phyloP scores from a whole-genome alignment of 73 alveolate species.

The Tetrahymena elliotti region DNA sequence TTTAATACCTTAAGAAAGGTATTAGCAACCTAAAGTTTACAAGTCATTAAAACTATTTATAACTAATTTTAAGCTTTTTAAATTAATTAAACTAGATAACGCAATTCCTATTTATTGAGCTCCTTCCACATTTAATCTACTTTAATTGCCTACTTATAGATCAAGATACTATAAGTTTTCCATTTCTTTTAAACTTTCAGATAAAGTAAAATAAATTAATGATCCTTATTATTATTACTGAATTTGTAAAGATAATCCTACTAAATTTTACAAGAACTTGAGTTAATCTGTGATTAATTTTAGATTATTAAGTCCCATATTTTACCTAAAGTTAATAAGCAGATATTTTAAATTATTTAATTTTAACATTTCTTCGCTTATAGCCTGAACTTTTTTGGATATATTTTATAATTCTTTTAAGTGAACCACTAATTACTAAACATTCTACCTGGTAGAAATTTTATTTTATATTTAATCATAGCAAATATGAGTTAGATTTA shows the following conservation, averaged over 20 bases:
- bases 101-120: background rate
- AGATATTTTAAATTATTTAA: background rate
- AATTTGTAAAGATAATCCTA: background rate
- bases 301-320: background rate
- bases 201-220: background rate
- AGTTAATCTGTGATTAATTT: background rate
- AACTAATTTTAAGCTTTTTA: background rate
- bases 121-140: background rate
- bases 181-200: background rate
- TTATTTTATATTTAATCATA: background rate
- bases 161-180: background rate
- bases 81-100: background rate
- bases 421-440: background rate
- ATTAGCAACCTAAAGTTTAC: background rate
- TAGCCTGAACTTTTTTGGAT: background rate
- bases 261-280: background rate
- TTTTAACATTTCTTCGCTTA: background rate
- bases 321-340: background rate
- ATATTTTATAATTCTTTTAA: background rate
- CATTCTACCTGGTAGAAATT: background rate
- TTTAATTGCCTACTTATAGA: background rate
- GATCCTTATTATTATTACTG: background rate
- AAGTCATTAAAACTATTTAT: background rate
- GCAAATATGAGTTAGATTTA: background rate
- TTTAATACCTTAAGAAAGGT: background rate